phyloP scores from a whole-genome alignment of 2,329 filamentous ascomycete species.

The Pyrenophora graminea region DNA sequence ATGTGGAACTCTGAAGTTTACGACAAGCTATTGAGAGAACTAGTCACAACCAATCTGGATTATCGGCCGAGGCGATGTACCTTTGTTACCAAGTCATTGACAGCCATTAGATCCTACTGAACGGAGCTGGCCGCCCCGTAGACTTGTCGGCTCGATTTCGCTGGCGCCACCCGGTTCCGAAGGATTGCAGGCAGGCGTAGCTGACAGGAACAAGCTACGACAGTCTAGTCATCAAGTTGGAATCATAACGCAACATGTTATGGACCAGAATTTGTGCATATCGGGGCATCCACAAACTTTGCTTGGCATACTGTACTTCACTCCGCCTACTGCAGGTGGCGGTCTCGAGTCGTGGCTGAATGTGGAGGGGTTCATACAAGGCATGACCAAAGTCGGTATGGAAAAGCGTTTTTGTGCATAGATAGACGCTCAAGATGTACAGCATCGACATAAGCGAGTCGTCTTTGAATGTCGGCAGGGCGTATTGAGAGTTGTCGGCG shows the following conservation, averaged over 20 bases:
- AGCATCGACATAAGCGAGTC: slow-evolving; percentile 30
- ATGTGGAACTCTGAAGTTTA: slow-evolving; percentile 11
- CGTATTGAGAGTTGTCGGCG: too few relatives aligned
- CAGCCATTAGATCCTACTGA: slow-evolving; percentile 17
- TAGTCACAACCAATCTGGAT: slow-evolving; percentile 1
- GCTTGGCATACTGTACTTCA: slow-evolving; percentile 22
- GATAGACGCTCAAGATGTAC: slow-evolving; percentile 13
- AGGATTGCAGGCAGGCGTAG: slow-evolving; percentile 20
- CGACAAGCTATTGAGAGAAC: slow-evolving; percentile 10
- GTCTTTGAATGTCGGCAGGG: slow-evolving; percentile 14
- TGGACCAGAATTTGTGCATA: slow-evolving; percentile 29
- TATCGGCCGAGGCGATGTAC: slow-evolving; percentile 12
- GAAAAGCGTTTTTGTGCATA: slow-evolving; percentile 33
- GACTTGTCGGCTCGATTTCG: slow-evolving; percentile 14
- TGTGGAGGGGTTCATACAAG: slow-evolving; percentile 33
- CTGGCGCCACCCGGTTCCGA: slow-evolving; percentile 33
- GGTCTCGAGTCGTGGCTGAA: slow-evolving; percentile 17
- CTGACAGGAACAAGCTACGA: slow-evolving; percentile 8
- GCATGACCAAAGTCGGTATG: slow-evolving; percentile 37
- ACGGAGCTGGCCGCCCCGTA: slow-evolving; percentile 30
- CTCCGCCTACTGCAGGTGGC: slow-evolving; percentile 33
- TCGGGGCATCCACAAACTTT: slow-evolving; percentile 23
- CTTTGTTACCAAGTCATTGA: slow-evolving; percentile 20
- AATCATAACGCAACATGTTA: slow-evolving; percentile 32
- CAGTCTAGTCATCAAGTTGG: slow-evolving; percentile 27